Evolutionary conservation across 2,329 filamentous ascomycete species (phyloP), one percentile per base, ranked within the genome.

Genomic region (Metarhizium guizhouense): DNA sequence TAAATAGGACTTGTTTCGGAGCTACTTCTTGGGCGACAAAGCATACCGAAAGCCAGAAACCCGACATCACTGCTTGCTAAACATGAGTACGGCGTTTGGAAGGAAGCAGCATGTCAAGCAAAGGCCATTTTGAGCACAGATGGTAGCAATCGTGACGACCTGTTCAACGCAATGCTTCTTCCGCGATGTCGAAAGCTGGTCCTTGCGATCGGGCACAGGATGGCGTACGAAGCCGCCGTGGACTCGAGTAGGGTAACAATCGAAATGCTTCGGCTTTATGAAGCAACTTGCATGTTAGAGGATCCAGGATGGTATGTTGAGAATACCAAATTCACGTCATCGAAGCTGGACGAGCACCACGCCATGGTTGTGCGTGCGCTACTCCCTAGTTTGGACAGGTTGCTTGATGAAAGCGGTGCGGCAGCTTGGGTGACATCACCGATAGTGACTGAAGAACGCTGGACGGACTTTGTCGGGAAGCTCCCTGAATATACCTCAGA

Each of bases 211-310:
- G 63, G 64, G 4, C 58, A 68, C n/a, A 60, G 64, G 6, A 66
- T 68, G 64, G 64, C 63, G 0, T 67, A 66, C 25, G 65, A 67
- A 52, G 62, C 65, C 3, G 64, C 62, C 16, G 42, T 13, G 11
- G 47, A 11, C 4, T 43, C 51, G 3, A 47, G 8, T 1, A 48
- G 36, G 5, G 42, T 62, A 0, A 50, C 38, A 1, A 20, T 58
- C 0, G 54, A 58, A 2, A 53, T 58, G 47, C 49, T 63, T 2
- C 11, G 29, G 6, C 47, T 62, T 0, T 63, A 57, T 34, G 57
- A 58, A 45, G 18, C 42, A 11, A 57, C 50, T 3, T 61, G 57
- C 42, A 54, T 63, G 16, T 25, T 53, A 2, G 47, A 58, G 2
- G 58, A 61, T 30, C 38, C 51, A 3, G 57, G 51, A 45, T 62